Percentiles rank a stretch among this genome's conserved stretches.
phyloP scores from a whole-genome alignment of 2,329 filamentous ascomycete genomes.

The Nigrospora sphaerica region DNA sequence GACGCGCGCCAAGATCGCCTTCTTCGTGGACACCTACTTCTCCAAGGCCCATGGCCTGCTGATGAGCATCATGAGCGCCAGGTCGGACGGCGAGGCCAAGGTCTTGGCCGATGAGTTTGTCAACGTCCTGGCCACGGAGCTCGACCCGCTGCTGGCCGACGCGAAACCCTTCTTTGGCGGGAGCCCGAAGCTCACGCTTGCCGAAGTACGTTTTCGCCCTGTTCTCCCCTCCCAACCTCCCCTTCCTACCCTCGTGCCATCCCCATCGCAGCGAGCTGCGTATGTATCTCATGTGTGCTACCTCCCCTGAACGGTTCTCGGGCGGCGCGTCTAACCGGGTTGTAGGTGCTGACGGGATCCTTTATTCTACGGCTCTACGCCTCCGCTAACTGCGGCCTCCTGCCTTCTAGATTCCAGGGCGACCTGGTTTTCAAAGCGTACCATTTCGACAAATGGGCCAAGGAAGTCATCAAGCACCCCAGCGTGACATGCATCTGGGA shows the following conservation, averaged over 20 bases:
- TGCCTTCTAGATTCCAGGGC: slow-evolving; percentile 1
- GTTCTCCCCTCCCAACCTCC: too few species aligned
- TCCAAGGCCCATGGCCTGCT: slow-evolving; percentile 2
- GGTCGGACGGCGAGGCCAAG: neutral
- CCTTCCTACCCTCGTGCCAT: too few species aligned
- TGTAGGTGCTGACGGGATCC: slow-evolving; percentile 3
- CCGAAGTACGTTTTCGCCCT: slow-evolving; percentile 1
- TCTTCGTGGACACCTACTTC: slow-evolving; percentile 7
- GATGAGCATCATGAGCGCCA: neutral
- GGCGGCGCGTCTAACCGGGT: too few species aligned
- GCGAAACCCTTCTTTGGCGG: slow-evolving; percentile 6
- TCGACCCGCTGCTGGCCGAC: slow-evolving; percentile 6
- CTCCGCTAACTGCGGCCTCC: slow-evolving; percentile 2
- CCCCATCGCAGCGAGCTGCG: too few species aligned
- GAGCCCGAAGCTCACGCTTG: slow-evolving; percentile 4
- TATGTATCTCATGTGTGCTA: too few species aligned
- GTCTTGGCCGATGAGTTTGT: neutral
- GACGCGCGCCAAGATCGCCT: slow-evolving; percentile 3
- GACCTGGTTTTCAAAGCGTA: slow-evolving; percentile 2
- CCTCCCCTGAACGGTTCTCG: too few species aligned
- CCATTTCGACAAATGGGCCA: slow-evolving; percentile 7
- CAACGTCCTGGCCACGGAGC: slow-evolving; percentile 1
- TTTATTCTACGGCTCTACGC: slow-evolving; percentile 5
- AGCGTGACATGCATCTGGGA: slow-evolving; percentile 4
- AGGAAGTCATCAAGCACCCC: slow-evolving; percentile 1